A percentile compares a stretch with the other conserved stretches of the same genome.
Conservation (phyloP, 192 early-diverging fungal species). For the Piromyces finnis region DNA sequence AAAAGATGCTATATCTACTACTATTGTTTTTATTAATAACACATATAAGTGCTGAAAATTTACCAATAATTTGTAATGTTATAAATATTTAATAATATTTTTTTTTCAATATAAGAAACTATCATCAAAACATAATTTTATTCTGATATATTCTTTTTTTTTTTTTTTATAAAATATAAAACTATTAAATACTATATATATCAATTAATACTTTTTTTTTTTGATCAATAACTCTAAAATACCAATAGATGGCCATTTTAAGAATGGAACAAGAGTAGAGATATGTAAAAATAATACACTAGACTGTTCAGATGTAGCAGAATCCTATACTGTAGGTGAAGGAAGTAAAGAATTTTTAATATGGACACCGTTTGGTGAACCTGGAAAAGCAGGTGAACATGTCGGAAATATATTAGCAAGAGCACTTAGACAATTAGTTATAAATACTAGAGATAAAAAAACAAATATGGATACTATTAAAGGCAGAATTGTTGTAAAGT, state of each 20-base stretch:
- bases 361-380: neutral
- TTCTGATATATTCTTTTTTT: no score
- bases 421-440: neutral
- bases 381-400: neutral
- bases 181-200: no score
- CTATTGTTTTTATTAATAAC: no score
- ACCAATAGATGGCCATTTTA: neutral
- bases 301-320: neutral
- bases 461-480: neutral
- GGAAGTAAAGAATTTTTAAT: neutral
- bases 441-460: neutral
- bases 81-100: no score
- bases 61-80: no score
- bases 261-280: neutral
- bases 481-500: neutral
- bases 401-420: neutral
- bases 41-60: no score
- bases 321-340: neutral
- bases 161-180: no score
- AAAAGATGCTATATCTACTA: no score
- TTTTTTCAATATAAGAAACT: no score
- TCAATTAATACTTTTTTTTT: no score
- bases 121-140: no score
- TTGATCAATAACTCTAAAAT: no score
- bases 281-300: neutral